These are phyloP conservation scores for Tylopilus vinaceipallidus DNA, from an alignment of 768 basidiomycete genomes.

Conservation along the genomic window DNA sequence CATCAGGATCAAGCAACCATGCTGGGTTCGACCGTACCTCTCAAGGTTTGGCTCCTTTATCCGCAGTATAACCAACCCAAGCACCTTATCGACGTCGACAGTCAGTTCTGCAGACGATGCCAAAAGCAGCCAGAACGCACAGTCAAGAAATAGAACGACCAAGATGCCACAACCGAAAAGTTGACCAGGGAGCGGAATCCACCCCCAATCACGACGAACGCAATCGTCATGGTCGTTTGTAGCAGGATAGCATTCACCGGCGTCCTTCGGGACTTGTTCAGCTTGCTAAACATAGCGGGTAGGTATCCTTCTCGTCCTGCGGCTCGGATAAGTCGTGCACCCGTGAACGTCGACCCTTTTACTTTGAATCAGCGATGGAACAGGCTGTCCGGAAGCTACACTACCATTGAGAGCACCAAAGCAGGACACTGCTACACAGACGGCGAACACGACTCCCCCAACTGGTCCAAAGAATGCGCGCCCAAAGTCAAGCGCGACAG, in stretches of 20 bases:
- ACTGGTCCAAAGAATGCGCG: constrained; percentile 78
- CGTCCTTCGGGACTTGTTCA: constrained; percentile 74
- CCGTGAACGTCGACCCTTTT: constrained; percentile 67
- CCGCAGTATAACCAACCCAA: constrained; percentile 84
- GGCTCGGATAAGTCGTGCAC: constrained; percentile 83
- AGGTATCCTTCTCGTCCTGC: constrained; percentile 88
- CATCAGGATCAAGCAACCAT: not conserved
- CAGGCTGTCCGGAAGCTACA: constrained; percentile 6
- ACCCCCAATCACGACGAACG: constrained; percentile 83
- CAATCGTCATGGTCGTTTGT: constrained; percentile 69
- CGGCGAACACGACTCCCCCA: constrained; percentile 86
- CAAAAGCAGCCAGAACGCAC: constrained; percentile 39
- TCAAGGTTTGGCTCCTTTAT: constrained; percentile 89
- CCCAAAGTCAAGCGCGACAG: constrained; percentile 91
- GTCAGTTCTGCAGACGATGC: not conserved
- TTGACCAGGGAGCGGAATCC: constrained; percentile 88
- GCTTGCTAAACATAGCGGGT: constrained; percentile 76
- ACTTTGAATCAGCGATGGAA: constrained; percentile 5
- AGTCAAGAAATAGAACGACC: constrained; percentile 86
- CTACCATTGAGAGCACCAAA: constrained; percentile 91
- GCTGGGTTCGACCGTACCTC: constrained; percentile 53
- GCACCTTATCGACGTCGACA: constrained; percentile 48
- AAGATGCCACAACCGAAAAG: constrained; percentile 83
- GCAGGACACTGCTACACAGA: constrained; percentile 91
- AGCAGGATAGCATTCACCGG: constrained; percentile 86